Evolutionary conservation across 331 rosid species (phyloP), one percentile per base, ranked within the genome.

Genomic region (Stylosanthes scabra): DNA sequence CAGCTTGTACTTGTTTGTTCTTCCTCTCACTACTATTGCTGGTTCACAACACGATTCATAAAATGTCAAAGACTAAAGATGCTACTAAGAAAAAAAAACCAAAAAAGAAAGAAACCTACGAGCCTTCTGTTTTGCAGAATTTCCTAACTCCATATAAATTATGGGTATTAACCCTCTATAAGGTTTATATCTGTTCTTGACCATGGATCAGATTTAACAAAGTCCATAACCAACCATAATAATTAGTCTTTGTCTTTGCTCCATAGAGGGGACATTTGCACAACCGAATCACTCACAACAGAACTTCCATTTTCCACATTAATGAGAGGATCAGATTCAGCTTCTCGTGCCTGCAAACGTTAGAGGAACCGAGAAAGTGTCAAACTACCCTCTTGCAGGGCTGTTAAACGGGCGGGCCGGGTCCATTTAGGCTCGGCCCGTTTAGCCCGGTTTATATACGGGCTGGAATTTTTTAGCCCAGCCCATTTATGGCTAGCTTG

Each of bases 311-410:
- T 88, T 81, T 91, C 97, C 67, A 68, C 84, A 42, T 47, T 82
- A 44, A 88, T 39, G 7, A 93, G 85, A 78, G 96, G 90, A 79
- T 84, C 91, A 1, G 89, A 79, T 75, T 87, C 98, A 25, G 46
- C 88, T 71, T 90, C 98, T 68, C 86, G 86, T 34, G 74, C 81
- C 97, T 93, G 90, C 6, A 84, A 79, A 74, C 47, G 39, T 66
- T 4, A 16, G 49, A 72, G 41, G 58, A 78, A 63, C 70, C 63
- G 25, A 11, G 46, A 42, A 42, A 2, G 42, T 55, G 37, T 80
- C 75, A 56, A 37, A 41, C 3, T 65, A 70, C 39, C 55, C 44
- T 68, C n/a, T 31, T 1, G 47, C 12, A 27, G 71, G 63, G 25
- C 25, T 20, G 25, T 20, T 20, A 20, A 20, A 20, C 25, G 25